Base-by-base conservation (phyloP, 2,329 filamentous ascomycete species). In the Grosmannia huntii region DNA sequence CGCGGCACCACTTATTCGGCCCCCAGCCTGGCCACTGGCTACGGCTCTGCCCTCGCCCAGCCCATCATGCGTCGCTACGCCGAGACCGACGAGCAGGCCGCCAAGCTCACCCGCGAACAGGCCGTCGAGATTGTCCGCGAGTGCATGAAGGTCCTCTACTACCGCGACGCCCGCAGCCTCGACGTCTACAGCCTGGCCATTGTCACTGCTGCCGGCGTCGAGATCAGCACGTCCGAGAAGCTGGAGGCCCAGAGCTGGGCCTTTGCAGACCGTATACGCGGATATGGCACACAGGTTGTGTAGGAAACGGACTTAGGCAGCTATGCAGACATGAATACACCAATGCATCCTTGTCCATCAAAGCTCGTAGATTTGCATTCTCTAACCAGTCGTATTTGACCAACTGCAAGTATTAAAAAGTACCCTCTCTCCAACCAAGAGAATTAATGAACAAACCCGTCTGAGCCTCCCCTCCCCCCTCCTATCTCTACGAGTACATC, bases 71-170 rank as follows among this genome's bases (percentile, higher is more conserved):
- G 94, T 67, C 83, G 83, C 66, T 75, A 87, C 66, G 89, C 90
- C 61, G 89, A 90, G 27, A 90, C 96, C 66, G 94, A 97, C 72
- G 86, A 82, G 66, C 77, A 88, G 49, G 84, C 87, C 38, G 77
- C 83, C 66, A 76, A 83, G 60, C 77, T 97, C 63, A 84, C 78
- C 48, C 81, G 83, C 70, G 91, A 96, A 67, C 73, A 88, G 69
- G 94, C 94, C 54, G 78, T 96, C 61, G 77, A 86, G 60, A 81
- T 90, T 48, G 75, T 99, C 69, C 87, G 87, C 77, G 88, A 96
- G 75, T 96, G 90, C 74, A 91, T 99, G 89, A 97, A 97, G 82
- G 92, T 97, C 57, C 80, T 99, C 61, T 99, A 89, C 78, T 99
- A 99, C 79, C 83, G 94, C 67, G 94, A 99, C 74, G 94, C 94